Base-by-base conservation (phyloP, 164 flowering plant genomes). In the Kalanchoe fedtschenkoi region DNA sequence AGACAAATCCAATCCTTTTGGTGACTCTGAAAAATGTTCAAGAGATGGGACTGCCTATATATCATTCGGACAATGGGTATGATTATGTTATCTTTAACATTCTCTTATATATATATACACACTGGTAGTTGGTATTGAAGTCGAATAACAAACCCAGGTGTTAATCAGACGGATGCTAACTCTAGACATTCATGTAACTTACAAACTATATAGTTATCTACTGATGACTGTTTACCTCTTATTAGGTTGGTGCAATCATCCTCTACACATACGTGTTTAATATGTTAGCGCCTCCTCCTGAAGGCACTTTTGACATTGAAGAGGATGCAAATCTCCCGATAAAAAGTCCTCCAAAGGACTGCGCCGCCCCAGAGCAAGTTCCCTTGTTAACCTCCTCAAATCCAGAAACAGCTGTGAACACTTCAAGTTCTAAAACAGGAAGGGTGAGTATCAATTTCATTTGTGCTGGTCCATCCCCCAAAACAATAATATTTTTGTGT, bases 41-140 rank as follows among this genome's bases (percentile, higher is more conserved):
- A 76, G 78, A 72, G 83, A 88, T 73, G 97, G 97, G 35, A 90
- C 80, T 77, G 99, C 99, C 5, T 93, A 93, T 65, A 90, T 90
- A 57, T 83, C 99, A 54, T 93, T 88, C 70, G 99, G 99, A 60
- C 97, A 93, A 71, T 93, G 99, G 99, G 99, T 90, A 77, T 7
- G 51, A 37, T 43, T 24, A 43, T 43, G 51, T 43, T 21, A 43
- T 10, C 7, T 43, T 43, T n/a, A n/a, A 21, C 24, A 43, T n/a
- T 21, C 9, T 4, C n/a, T n/a, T n/a, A n/a, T 43, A n/a, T 7
- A n/a, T 5, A 37, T 43, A 43, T 43, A 24, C 51, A n/a, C n/a
- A n/a, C n/a, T n/a, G n/a, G 6, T 37, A 37, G 13, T n/a, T n/a
- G n/a, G 51, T 6, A 5, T n/a, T 21, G 7, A 43, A 21, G 51